Evolutionary conservation across 805 yeast species (phyloP), one percentile per base, ranked within the genome.

Genomic region (Jamesozyma gamospora): DNA sequence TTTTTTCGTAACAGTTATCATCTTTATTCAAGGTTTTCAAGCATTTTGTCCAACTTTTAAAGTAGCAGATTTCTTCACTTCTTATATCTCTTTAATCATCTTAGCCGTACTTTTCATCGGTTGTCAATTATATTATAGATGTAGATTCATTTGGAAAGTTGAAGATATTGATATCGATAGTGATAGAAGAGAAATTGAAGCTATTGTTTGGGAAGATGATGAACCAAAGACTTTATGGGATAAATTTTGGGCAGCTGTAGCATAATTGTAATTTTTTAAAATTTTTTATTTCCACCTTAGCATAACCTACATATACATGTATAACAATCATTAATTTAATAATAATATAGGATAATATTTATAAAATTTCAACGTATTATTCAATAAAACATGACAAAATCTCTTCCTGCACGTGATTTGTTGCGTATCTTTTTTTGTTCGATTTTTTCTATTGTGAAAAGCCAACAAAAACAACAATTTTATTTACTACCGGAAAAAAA

Each of bases 1-100:
- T 12, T 60, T 69, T 41, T 63, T 70, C 42, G 66, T 78, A 32
- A 62, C 70, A n/a, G 52, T 78, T 25, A 70, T 82, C 50, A 69
- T 71, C 8, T 73, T 82, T 48, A 67, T 82, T 40, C 88, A 82
- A 62, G 92, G 92, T 41, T 82, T 70, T 60, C 51, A 65, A 5
- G 72, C 72, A 2, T 82, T 82, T 63, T 71, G 66, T 63, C 75
- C 73, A 42, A 59, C 60, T 10, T 66, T 75, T 51, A 66, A 59
- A 37, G 79, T 72, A 3, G 48, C 71, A 4, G 62, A 63, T n/a
- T 81, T 81, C 63, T 74, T 82, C 56, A 71, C 81, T 15, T 66
- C 77, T 19, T 82, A 82, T 55, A 65, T 81, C 41, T 80, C 86
- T 15, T 57, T 79, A 33, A 67, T 80, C 26, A 58, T 77, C 39